Conservation (phyloP, 2,329 filamentous ascomycete genomes). For the Cadophora sp. region DNA sequence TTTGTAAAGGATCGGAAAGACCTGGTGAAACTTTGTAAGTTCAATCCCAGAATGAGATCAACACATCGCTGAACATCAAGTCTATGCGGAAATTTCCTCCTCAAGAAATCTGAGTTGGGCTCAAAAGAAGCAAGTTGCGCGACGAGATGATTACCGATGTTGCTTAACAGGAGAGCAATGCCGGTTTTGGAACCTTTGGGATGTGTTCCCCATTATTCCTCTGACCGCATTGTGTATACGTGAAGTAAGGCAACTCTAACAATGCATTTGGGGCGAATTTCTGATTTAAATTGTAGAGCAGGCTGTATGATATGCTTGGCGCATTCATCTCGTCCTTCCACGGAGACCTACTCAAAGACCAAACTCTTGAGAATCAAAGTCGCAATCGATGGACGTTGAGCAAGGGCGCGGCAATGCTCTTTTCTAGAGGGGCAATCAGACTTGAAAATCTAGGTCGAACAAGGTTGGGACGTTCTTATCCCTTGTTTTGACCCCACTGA, state of each 20-base stretch:
- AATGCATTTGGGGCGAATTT: slow-evolving; percentile 4
- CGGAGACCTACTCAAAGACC: slow-evolving; percentile 21
- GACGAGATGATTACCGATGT: slow-evolving; percentile 22
- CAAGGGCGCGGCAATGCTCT: slow-evolving; percentile 10
- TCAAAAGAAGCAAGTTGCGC: slow-evolving; percentile 12
- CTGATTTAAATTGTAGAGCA: slow-evolving; percentile 19
- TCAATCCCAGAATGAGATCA: slow-evolving; percentile 1
- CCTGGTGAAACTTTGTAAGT: slow-evolving; percentile 26
- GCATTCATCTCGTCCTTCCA: slow-evolving; percentile 22
- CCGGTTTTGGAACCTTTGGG: slow-evolving; percentile 6
- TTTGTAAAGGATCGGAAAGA: slow-evolving; percentile 26
- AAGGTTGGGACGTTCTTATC: slow-evolving; percentile 3
- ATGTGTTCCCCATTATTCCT: slow-evolving; percentile 27
- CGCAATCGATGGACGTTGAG: slow-evolving; percentile 27
- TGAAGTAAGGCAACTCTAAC: slow-evolving; percentile 19
- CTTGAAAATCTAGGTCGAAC: slow-evolving; percentile 21
- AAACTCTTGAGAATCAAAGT: slow-evolving; percentile 9
- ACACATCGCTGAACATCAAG: slow-evolving; percentile 19
- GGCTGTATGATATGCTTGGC: slow-evolving; percentile 25
- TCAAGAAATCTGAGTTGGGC: slow-evolving; percentile 16
- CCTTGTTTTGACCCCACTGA: slow-evolving; percentile 5
- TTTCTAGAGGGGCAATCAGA: slow-evolving; percentile 24
- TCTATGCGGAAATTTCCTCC: slow-evolving; percentile 17
- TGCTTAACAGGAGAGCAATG: slow-evolving; percentile 21
- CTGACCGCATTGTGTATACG: slow-evolving; percentile 22